Evolutionary conservation across 768 basidiomycete genomes (phyloP).

Genomic region (Rhodotorula babjevae): DNA sequence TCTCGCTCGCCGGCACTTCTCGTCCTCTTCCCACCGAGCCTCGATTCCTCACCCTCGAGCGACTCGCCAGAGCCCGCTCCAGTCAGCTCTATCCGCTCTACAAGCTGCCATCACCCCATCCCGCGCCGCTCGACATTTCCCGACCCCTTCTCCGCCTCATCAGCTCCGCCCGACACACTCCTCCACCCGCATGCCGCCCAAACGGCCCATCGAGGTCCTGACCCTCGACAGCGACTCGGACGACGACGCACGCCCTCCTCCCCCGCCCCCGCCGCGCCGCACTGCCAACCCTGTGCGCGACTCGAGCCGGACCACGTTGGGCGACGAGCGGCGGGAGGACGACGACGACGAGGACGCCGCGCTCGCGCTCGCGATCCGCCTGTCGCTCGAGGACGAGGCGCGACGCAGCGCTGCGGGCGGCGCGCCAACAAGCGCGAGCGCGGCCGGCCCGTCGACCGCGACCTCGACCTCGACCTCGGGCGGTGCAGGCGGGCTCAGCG

Average conservation of each 20-base stretch:
- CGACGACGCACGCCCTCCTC: not conserved
- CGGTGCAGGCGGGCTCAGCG: not conserved
- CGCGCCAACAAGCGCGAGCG: not conserved
- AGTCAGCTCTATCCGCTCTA: too few relatives aligned
- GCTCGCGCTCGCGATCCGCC: not conserved
- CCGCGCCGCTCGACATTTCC: not conserved
- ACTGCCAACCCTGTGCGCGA: not conserved
- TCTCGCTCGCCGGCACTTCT: too few relatives aligned
- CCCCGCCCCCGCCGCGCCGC: not conserved
- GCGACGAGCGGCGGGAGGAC: not conserved
- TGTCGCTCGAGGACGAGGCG: not conserved
- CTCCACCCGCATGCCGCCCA: constrained; percentile 1
- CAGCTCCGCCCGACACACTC: not conserved
- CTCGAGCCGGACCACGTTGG: not conserved
- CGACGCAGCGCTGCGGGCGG: too few relatives aligned
- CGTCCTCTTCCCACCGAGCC: too few relatives aligned
- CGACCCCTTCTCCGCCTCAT: not conserved
- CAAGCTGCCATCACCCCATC: too few relatives aligned
- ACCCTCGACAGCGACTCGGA: constrained; percentile 5
- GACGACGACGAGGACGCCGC: not conserved
- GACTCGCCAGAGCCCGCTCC: too few relatives aligned
- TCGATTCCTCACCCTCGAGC: too few relatives aligned
- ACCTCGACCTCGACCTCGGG: too few relatives aligned
- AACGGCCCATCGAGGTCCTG: constrained; percentile 23
- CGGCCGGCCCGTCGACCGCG: not conserved